Conservation (phyloP, 495 filamentous ascomycete genomes). For the Apiosordaria backusii region DNA sequence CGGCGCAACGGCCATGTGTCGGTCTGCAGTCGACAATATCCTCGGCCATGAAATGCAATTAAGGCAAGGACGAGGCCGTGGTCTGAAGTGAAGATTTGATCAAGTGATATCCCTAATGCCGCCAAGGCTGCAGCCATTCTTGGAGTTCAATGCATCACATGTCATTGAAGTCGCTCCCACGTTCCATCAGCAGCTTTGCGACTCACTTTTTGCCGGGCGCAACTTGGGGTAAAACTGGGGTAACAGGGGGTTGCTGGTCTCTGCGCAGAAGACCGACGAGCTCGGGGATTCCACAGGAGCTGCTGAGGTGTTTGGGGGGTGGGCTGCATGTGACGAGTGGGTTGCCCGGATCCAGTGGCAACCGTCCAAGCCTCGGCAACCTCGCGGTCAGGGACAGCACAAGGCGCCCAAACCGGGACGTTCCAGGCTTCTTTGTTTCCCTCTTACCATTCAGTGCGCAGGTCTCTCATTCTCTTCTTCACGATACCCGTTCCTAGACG, state of each 20-base stretch:
- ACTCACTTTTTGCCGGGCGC: background rate
- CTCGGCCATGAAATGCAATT: background rate
- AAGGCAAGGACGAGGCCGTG: background rate
- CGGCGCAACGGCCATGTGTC: constrained; percentile 1
- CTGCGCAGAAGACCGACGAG: background rate
- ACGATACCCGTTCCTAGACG: background rate
- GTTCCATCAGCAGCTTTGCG: background rate
- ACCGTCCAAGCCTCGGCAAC: constrained; percentile 5
- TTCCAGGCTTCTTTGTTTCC: background rate
- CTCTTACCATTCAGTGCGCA: background rate
- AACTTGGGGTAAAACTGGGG: constrained; percentile 5
- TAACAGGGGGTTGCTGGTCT: background rate
- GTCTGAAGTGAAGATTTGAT: background rate
- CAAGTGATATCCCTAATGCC: background rate
- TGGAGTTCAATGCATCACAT: background rate
- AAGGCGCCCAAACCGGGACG: background rate
- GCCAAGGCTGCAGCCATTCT: background rate
- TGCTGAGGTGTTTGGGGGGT: background rate
- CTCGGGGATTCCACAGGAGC: background rate
- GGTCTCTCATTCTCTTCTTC: constrained; percentile 2
- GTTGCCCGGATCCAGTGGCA: background rate
- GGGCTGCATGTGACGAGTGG: background rate
- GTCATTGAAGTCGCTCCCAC: background rate
- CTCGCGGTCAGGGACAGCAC: background rate
- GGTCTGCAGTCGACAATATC: background rate